Base-by-base conservation (phyloP, 805 yeast species). In the Candida dajiaensis region DNA sequence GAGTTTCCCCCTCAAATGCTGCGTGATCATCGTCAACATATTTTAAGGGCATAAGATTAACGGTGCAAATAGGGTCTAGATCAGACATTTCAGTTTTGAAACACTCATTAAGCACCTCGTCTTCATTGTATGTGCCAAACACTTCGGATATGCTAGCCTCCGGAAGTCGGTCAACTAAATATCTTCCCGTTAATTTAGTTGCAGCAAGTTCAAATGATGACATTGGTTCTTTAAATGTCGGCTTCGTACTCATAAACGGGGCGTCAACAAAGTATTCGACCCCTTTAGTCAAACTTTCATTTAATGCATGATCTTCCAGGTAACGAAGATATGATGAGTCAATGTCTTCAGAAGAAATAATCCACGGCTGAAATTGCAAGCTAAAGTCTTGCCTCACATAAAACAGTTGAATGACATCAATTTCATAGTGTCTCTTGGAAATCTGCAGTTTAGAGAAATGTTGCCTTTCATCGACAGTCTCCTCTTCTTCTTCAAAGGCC, bases 181-280 rank as follows among this genome's bases (percentile, higher is more conserved):
- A n/a, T 10, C 38, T 21, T 23, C 21, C 33, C 16, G 23, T 33
- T 44, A 38, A 26, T 10, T 35, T 18, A 2, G 19, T 3, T 4
- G 41, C 6, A 12, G 52, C 29, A 28, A 43, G 44, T 13, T 51
- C 55, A 22, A 50, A 47, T 3, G 59, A 45, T 2, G 31, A 15
- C 23, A 20, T 44, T 6, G 38, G 37, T 38, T 57, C 58, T 15
- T 46, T 26, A 31, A 54, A 56, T 3, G 45, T 38, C 1, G 60
- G 60, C 10, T 43, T 44, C 22, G 41, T 49, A 15, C 35, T 45
- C 58, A 56, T 57, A 33, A 49, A 56, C 26, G 53, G 52, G 1
- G 54, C 29, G 22, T 49, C 45, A 10, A 57, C 12, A 5, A 50
- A 40, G 33, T 33, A 56, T n/a, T 53, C 54, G 1, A 48, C 33